Base-by-base conservation (phyloP, 2,329 filamentous ascomycete species). In the Alternaria longipes region DNA sequence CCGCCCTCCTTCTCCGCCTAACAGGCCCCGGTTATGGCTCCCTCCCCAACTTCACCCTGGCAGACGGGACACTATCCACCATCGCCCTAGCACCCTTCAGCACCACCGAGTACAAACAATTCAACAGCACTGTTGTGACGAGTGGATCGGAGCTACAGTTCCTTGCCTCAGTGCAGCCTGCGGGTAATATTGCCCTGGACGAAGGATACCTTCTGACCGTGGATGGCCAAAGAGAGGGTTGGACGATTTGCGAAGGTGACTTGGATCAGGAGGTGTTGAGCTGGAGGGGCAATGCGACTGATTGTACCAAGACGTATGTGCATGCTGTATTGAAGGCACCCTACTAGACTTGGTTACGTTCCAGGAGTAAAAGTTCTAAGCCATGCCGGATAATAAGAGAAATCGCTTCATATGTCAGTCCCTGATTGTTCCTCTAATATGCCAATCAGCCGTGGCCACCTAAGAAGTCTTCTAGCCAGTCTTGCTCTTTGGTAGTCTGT, bases 41-140 rank as follows among this genome's bases (percentile, higher is more conserved):
- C 20, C 71, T 82, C 0, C 79, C 79, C 3, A 71, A 60, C 47
- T 81, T 81, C 69, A 81, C 76, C 3, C 68, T 82, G 22, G 59
- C 71, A 5, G 53, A 69, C 41, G 74, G 75, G 18, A 75, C 74
- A 0, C 68, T 81, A 14, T 75, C 78, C 9, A 79, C 75, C 1
- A 54, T 64, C 7, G 65, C 73, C 0, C 34, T 62, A 0, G 77
- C 73, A 1, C 69, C 75, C 7, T 74, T 76, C 38, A 72, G 70
- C 5, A 62, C 67, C 7, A 62, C 67, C 7, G 50, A 61, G 20
- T 76, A 72, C 36, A 36, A 52, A 41, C 53, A 59, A 14, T 80
- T 76, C 64, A 79, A 79, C 60, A 74, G 68, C 54, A 78, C 74
- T 3, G 41, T 62, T 1, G 69, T 79, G 2, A 54, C 54, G 7